Percentiles rank a stretch among this genome's conserved stretches.
Conservation (phyloP, 2,329 filamentous ascomycete genomes). For the Thelonectria discophora region DNA sequence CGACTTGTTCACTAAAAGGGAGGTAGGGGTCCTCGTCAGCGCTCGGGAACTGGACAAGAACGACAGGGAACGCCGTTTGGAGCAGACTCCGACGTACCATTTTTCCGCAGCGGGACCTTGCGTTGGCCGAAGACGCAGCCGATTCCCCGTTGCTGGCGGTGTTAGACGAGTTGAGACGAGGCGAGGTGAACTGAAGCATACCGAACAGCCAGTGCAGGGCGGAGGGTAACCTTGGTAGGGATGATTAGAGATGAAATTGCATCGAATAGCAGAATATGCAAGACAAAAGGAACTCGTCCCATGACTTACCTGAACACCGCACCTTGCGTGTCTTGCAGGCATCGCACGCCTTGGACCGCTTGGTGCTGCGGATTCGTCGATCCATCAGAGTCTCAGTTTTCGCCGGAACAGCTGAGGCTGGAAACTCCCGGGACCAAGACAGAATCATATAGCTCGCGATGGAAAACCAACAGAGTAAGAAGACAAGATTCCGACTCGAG, state of each 20-base stretch:
- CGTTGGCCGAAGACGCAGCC: conserved; percentile 32
- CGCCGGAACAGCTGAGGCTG: conserved; percentile 1
- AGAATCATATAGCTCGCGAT: conserved; percentile 19
- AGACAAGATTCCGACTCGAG: background rate
- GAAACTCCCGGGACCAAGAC: conserved; percentile 12
- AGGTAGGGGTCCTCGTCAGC: conserved; percentile 3
- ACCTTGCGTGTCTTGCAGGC: conserved; percentile 37
- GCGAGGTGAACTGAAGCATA: conserved; percentile 8
- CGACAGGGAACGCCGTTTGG: background rate
- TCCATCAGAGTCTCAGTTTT: conserved; percentile 4
- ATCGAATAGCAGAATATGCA: background rate
- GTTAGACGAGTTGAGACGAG: background rate
- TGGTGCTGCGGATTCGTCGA: conserved; percentile 23
- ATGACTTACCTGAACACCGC: conserved; percentile 32
- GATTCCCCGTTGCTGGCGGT: conserved; percentile 17
- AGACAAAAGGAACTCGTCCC: background rate
- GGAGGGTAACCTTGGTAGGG: conserved; percentile 30
- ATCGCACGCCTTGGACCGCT: conserved; percentile 36
- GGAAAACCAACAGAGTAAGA: background rate
- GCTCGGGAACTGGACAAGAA: conserved; percentile 4
- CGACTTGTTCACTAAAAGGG: conserved; percentile 24
- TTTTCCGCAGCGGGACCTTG: conserved; percentile 33
- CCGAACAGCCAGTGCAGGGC: conserved; percentile 31
- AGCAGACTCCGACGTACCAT: conserved; percentile 17
- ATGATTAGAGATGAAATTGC: background rate